These are phyloP conservation scores for Yamadazyma philogaea DNA, from an alignment of 805 yeast genomes.

Conservation along the genomic window DNA sequence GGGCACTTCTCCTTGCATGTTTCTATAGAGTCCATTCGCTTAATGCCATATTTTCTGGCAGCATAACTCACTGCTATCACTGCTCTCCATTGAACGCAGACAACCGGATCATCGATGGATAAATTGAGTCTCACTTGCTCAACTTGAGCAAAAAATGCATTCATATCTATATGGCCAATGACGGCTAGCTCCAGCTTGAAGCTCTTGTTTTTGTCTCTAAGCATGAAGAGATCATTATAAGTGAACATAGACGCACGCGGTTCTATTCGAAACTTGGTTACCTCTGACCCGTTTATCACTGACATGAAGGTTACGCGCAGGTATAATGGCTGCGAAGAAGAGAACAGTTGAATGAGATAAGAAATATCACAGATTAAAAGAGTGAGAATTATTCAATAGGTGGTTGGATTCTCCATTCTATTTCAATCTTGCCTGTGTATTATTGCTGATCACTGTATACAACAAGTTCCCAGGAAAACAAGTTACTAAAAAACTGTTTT, in stretches of 20 bases:
- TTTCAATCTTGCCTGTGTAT: too few relatives aligned
- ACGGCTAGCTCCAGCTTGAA: conserved; percentile 69
- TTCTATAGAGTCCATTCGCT: conserved; percentile 68
- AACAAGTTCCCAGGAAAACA: neutral
- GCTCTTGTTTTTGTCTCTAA: conserved; percentile 46
- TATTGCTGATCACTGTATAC: too few relatives aligned
- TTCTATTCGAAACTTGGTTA: conserved; percentile 2
- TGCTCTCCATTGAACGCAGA: conserved; percentile 90
- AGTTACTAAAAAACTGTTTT: neutral
- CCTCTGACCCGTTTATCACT: conserved; percentile 6
- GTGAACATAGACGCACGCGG: conserved; percentile 39
- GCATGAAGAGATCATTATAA: conserved; percentile 46
- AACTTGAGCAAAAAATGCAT: conserved; percentile 95
- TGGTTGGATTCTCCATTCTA: too few relatives aligned
- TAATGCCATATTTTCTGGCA: conserved; percentile 80
- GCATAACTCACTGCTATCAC: conserved; percentile 89
- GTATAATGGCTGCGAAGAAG: conserved; percentile 3
- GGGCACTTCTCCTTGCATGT: conserved; percentile 78
- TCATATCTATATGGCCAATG: conserved; percentile 83
- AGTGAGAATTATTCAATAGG: neutral
- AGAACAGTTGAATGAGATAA: neutral
- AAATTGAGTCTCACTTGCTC: conserved; percentile 75
- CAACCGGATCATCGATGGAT: conserved; percentile 72
- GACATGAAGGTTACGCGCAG: conserved; percentile 6
- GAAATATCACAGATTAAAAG: neutral